A percentile compares a stretch with the other conserved stretches of the same genome.
Evolutionary conservation across 1,284 basidiomycete genomes (phyloP).

Genomic region (Austropuccinia psidii): DNA sequence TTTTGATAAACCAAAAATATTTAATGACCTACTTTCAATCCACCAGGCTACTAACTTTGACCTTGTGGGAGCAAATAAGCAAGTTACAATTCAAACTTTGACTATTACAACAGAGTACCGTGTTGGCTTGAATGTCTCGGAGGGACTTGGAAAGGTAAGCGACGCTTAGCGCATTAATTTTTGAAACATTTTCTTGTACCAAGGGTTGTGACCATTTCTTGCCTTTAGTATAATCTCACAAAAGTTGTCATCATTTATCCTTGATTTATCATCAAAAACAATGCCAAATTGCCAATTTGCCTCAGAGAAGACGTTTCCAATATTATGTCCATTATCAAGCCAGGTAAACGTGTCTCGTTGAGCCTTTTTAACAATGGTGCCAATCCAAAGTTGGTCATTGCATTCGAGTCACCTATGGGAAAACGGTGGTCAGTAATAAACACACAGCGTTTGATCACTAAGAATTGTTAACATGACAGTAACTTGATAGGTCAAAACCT

Average conservation of each 20-base stretch:
- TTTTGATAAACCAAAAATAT: background rate
- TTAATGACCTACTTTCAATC: background rate
- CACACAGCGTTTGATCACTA: background rate
- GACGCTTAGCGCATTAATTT: no score
- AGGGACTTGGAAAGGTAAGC: slow-evolving; percentile 54
- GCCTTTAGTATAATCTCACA: slow-evolving; percentile 31
- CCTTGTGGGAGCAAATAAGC: slow-evolving; percentile 80
- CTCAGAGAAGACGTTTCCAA: slow-evolving; percentile 32
- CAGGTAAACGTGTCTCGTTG: slow-evolving; percentile 23
- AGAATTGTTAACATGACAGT: background rate
- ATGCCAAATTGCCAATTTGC: slow-evolving; percentile 14
- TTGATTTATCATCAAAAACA: slow-evolving; percentile 36
- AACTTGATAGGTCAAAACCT: slow-evolving; percentile 31
- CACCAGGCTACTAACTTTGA: slow-evolving; percentile 72
- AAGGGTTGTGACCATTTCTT: no score
- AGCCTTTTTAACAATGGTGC: slow-evolving; percentile 34
- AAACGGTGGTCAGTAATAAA: slow-evolving; percentile 31
- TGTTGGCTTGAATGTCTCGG: slow-evolving; percentile 81
- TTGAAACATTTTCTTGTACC: no score
- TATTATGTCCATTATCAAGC: slow-evolving; percentile 18
- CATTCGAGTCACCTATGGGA: slow-evolving; percentile 21
- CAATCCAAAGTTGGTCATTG: slow-evolving; percentile 32
- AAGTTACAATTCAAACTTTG: slow-evolving; percentile 65
- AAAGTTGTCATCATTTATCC: slow-evolving; percentile 36
- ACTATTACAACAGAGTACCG: slow-evolving; percentile 70